Conservation (phyloP, 257 asterid genomes). For the Solanum lycopersicoides region DNA sequence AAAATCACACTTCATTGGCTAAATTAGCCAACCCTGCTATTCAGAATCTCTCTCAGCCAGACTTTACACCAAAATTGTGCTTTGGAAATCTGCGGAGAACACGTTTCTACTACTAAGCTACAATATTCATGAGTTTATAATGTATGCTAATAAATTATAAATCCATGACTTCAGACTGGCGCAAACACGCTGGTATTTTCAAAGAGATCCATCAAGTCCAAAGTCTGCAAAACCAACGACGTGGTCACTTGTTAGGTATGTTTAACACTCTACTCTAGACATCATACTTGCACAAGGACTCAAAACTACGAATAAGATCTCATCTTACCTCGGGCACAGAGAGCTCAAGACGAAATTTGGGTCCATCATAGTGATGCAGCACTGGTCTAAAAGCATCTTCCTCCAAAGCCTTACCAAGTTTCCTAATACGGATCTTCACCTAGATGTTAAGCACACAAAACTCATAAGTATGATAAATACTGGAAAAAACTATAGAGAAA, state of each 20-base stretch:
- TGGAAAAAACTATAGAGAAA: background rate
- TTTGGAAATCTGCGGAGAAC: constrained; percentile 37
- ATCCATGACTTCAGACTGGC: constrained; percentile 16
- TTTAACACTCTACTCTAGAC: background rate
- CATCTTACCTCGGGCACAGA: constrained; percentile 85
- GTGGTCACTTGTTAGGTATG: background rate
- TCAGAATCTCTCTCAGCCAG: constrained; percentile 15
- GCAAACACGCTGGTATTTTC: constrained; percentile 35
- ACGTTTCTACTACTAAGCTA: constrained; percentile 25
- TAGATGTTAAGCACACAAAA: constrained; percentile 11
- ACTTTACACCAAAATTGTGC: constrained; percentile 55
- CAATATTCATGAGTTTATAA: constrained; percentile 2
- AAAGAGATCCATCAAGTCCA: constrained; percentile 86
- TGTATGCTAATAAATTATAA: background rate
- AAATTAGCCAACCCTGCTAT: background rate
- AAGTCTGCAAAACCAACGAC: constrained; percentile 41
- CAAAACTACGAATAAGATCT: background rate
- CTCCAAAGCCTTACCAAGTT: constrained; percentile 75
- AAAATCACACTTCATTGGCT: background rate
- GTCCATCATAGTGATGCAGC: constrained; percentile 95
- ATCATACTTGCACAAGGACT: background rate
- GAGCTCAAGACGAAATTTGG: constrained; percentile 95
- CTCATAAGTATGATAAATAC: background rate
- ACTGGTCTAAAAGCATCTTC: constrained; percentile 96
- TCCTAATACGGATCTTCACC: constrained; percentile 76